Conservation (phyloP, 306 rosid genomes). For the Vigna unguiculata region DNA sequence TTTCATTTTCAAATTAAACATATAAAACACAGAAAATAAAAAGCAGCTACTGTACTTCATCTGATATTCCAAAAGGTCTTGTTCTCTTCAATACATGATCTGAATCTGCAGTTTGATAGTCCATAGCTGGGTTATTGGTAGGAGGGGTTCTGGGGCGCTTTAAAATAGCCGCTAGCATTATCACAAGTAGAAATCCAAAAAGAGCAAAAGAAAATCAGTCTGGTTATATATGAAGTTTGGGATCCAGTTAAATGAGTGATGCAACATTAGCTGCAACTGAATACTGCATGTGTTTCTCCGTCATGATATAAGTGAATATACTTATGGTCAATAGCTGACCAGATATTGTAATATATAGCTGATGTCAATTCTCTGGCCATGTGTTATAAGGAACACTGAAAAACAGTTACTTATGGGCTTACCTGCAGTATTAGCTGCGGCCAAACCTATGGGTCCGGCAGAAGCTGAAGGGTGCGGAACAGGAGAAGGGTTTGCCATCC, state of each 20-base stretch:
- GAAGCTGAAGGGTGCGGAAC: slow-evolving; percentile 95
- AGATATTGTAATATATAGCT: slow-evolving; percentile 8
- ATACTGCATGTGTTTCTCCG: slow-evolving; percentile 30
- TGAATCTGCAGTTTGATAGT: slow-evolving; percentile 98
- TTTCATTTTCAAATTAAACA: slow-evolving; percentile 38
- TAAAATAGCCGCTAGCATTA: slow-evolving; percentile 68
- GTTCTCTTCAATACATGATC: slow-evolving; percentile 93
- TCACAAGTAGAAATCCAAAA: slow-evolving; percentile 41
- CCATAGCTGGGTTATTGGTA: slow-evolving; percentile 85
- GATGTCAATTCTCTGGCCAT: slow-evolving; percentile 21
- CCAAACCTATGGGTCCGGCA: slow-evolving; percentile 91
- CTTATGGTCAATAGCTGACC: slow-evolving; percentile 12
- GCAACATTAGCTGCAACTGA: slow-evolving; percentile 26
- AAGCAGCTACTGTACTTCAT: slow-evolving; percentile 68
- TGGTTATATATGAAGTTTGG: slow-evolving; percentile 7
- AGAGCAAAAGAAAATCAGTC: slow-evolving; percentile 41
- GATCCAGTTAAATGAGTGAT: slow-evolving; percentile 20
- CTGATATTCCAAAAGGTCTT: slow-evolving; percentile 88
- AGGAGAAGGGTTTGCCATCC: slow-evolving; percentile 95
- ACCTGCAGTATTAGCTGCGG: slow-evolving; percentile 81
- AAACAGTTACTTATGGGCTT: slow-evolving; percentile 28
- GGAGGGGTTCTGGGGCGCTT: slow-evolving; percentile 99
- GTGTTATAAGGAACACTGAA: slow-evolving; percentile 2
- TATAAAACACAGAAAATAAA: slow-evolving; percentile 34
- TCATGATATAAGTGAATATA: slow-evolving; percentile 33